phyloP scores from a whole-genome alignment of 108 stramenopile species.

The Stephanodiscus triporus region DNA sequence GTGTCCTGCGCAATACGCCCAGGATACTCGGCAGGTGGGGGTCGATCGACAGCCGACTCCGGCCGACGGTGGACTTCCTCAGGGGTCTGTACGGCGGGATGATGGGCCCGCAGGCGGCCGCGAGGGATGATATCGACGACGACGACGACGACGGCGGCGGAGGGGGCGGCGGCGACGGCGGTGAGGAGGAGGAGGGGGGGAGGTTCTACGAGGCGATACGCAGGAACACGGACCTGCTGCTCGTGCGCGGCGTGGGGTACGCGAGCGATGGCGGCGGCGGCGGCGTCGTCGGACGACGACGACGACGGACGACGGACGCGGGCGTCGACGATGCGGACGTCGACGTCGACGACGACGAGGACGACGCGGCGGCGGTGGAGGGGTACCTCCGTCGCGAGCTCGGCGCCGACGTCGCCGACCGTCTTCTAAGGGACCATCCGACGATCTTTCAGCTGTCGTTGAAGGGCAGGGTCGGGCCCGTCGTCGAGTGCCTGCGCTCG shows the following conservation, averaged over 20 bases:
- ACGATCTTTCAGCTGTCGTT: constrained; percentile 65
- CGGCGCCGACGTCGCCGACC: constrained; percentile 31
- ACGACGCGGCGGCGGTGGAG: constrained; percentile 30
- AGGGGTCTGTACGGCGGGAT: constrained; percentile 60
- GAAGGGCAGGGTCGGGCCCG: constrained; percentile 43
- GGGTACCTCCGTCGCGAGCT: constrained; percentile 47
- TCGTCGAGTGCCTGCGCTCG: constrained; percentile 45
- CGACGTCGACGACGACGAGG: neutral
- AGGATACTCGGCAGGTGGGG: constrained; percentile 70
- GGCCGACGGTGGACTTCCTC: constrained; percentile 78
- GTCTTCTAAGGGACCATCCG: constrained; percentile 58
- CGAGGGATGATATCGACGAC: no score
- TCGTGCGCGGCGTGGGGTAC: constrained; percentile 72
- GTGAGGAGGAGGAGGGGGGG: no score
- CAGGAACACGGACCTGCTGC: constrained; percentile 72
- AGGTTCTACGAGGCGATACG: constrained; percentile 66
- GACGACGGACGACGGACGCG: constrained; percentile 10
- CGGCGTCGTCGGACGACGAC: neutral
- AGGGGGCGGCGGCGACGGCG: constrained; percentile 19
- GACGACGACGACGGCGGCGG: neutral
- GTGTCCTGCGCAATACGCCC: constrained; percentile 62
- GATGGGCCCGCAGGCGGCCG: neutral
- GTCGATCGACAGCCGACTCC: constrained; percentile 51
- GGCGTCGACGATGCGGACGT: constrained; percentile 4
- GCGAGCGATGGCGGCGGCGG: constrained; percentile 32